Conservation (phyloP, 306 rosid genomes). For the Cicer judaicum region DNA sequence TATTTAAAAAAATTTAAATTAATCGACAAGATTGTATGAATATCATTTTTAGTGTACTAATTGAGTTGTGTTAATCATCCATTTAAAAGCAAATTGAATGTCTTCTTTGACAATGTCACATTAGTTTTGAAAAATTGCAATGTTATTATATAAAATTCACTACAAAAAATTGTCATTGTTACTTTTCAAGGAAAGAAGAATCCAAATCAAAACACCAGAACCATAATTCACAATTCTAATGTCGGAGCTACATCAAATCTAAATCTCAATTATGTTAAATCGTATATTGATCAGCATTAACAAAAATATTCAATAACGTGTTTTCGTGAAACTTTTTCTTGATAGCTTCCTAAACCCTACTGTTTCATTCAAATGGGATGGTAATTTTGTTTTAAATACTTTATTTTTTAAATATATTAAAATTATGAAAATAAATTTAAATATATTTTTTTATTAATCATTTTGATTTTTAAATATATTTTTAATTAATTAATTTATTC, state of each 20-base stretch:
- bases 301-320: conserved; percentile 62
- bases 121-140: conserved; percentile 73
- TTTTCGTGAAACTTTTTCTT: conserved; percentile 65
- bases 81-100: conserved; percentile 38
- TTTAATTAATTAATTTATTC: too few species aligned
- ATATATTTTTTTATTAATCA: too few species aligned
- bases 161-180: conserved; percentile 60
- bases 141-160: conserved; percentile 61
- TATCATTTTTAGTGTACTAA: too few species aligned
- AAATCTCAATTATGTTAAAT: conserved; percentile 43
- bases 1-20: too few species aligned
- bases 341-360: conserved; percentile 65
- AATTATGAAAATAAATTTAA: too few species aligned
- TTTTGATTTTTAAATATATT: too few species aligned
- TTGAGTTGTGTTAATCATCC: too few species aligned
- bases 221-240: conserved; percentile 60
- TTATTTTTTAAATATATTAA: conserved; percentile 23
- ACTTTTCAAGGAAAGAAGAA: conserved; percentile 71
- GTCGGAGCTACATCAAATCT: conserved; percentile 56
- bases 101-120: conserved; percentile 79
- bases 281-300: conserved; percentile 75
- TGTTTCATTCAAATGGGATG: conserved; percentile 76
- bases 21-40: too few species aligned
- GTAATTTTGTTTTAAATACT: conserved; percentile 67
- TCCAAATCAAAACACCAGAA: conserved; percentile 78